Base-by-base conservation (phyloP, 75 land plant species). In the Gnetum montanum region DNA sequence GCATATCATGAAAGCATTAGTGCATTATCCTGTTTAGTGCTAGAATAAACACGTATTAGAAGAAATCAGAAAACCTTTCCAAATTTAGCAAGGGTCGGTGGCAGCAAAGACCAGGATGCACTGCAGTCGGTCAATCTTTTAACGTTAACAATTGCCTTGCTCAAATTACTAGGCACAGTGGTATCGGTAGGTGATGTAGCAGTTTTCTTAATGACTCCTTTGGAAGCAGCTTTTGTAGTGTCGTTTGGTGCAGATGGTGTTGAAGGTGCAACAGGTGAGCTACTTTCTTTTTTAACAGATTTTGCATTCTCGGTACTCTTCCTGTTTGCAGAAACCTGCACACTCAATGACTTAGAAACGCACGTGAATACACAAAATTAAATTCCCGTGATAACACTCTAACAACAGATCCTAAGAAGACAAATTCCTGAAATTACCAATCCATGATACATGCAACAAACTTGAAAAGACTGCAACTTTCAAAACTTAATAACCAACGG, bases 91-190 rank as follows among this genome's bases (percentile, higher is more conserved):
- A 92, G 81, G 61, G 79, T 72, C 34, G 72, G 35, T 28, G 93
- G 86, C 12, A 92, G 76, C 12, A 83, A 64, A 46, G 73, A 64
- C 97, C 89, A 92, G 31, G 89, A 77, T 28, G 79, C 64, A 54
- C 74, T 84, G n/a, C 76, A 88, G 54, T 88, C 94, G n/a, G 89
- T 79, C 71, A 74, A 76, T 66, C 59, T 76, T 59, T 33, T 76
- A 46, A 34, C 66, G 60, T 51, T 68, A 25, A 69, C 47, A 25
- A 46, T 23, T 52, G 74, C 53, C 57, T 82, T 82, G 41, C 74
- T 75, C 33, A 82, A 58, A 61, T 78, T 82, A 53, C 74, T 67
- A 12, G 69, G 70, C 1, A 60, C 3, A 30, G 28, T 50, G 34
- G 12, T 8, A 33, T 52, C 37, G 34, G 55, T 19, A 15, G 55